Evolutionary conservation across 1,284 basidiomycete genomes (phyloP), one percentile per base, ranked within the genome.

Genomic region (Papiliotrema fonsecae): DNA sequence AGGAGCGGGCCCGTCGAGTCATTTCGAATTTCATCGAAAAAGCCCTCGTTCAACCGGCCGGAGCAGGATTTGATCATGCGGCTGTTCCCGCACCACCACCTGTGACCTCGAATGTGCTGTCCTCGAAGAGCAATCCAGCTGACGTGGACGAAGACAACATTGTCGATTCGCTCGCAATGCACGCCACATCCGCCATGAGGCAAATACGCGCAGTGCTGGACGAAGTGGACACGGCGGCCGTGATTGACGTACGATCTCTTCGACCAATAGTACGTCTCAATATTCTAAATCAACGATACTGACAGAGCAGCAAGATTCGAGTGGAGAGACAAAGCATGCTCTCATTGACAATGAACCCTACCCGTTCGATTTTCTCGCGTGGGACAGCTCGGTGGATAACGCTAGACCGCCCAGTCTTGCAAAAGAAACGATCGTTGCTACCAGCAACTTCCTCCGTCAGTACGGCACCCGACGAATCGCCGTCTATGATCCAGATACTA

Each of bases 11-110:
- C 7, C 42, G 54, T 27, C 35, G 49, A 13, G 54, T 45, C 1
- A 27, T 64, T 5, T 52, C 56, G 13, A 51, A 59, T 7, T 47
- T 57, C 14, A 54, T 64, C 27, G 55, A 61, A 26, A 44, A 54
- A 14, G 47, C 51, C 6, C 45, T 63, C 26, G 51, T 58, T 11
- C 45, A 24, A 14, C n/a, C n/a, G n/a, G n/a, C n/a, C n/a, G n/a
- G n/a, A n/a, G n/a, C n/a, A n/a, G n/a, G n/a, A n/a, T n/a, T n/a
- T n/a, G n/a, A n/a, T n/a, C n/a, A n/a, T n/a, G n/a, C n/a, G n/a
- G n/a, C n/a, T n/a, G n/a, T n/a, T n/a, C n/a, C n/a, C n/a, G n/a
- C n/a, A n/a, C n/a, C n/a, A n/a, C n/a, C n/a, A n/a, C n/a, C n/a
- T n/a, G n/a, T n/a, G n/a, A n/a, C n/a, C n/a, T n/a, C n/a, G n/a